Base-by-base conservation (phyloP, 148 eudicot genomes). In the Vaccinium myrtillus region DNA sequence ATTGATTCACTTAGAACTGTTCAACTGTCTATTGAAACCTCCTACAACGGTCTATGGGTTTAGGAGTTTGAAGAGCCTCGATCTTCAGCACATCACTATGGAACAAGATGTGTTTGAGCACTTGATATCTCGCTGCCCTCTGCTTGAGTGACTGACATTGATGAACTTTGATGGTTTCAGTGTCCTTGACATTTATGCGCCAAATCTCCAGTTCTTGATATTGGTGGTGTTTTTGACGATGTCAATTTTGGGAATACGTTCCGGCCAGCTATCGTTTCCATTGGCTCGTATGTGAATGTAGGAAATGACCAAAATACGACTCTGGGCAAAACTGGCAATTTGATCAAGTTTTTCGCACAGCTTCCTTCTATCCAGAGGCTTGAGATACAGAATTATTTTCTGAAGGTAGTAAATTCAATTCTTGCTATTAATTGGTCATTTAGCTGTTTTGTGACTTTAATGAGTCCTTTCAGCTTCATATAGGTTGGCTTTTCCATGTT, bases 11-110 rank as follows among this genome's bases (percentile, higher is more conserved):
- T 85, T 94, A 84, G 98, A 94, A 85, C 89, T 94, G 56, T 94
- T 94, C 86, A 94, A 94, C 82, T 93, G 98, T 86, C 87, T 91
- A 77, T 75, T 94, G 79, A 92, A 82, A 77, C 90, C 92, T 50
- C 93, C 95, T 19, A 9, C 82, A 56, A 78, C 84, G 43, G 91
- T 93, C 81, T 81, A 80, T 61, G 96, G 96, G 55, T 93, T 94
- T 89, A 90, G 81, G 80, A 87, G 84, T 83, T 90, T 94, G 86
- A 93, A 90, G 86, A 93, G 93, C 87, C 96, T 94, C 82, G 96
- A 94, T 90, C 95, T 94, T 86, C 98, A 92, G 91, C 98, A 94
- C 80, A 90, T 94, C 67, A 94, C 95, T 77, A 86, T 93, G 93
- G 91, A 93, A 27, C 96, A 93, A 90, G 84, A 83, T 85, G 94